These are phyloP conservation scores for Parmelia sp. DNA, from an alignment of 495 filamentous ascomycete genomes.

Conservation along the genomic window DNA sequence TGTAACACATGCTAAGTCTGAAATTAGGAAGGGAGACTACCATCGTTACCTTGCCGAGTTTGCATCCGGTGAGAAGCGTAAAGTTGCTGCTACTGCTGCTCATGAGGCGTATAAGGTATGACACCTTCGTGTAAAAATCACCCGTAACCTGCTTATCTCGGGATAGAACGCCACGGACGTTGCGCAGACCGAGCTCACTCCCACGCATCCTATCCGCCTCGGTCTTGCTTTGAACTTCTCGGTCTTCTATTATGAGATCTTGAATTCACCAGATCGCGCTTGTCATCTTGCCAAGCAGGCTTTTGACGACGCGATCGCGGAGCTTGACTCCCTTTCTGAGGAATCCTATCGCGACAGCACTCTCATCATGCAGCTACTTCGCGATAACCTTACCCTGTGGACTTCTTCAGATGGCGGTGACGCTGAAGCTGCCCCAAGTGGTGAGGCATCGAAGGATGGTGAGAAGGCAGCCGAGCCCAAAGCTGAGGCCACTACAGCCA, in stretches of 20 bases:
- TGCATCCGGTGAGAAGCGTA: constrained; percentile 97
- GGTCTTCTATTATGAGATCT: constrained; percentile 99
- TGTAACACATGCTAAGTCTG: constrained; percentile 7
- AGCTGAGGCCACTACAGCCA: constrained; percentile 40
- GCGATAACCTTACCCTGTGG: constrained; percentile 99
- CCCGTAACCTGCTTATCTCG: constrained; percentile 7
- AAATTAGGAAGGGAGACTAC: constrained; percentile 95
- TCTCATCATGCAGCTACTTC: constrained; percentile 99
- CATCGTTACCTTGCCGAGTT: constrained; percentile 99
- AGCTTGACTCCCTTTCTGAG: constrained; percentile 97
- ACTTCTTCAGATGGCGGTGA: constrained; percentile 92
- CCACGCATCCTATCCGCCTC: constrained; percentile 97
- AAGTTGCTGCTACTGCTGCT: constrained; percentile 89
- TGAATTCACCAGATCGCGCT: constrained; percentile 97
- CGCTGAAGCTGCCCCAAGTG: constrained; percentile 52
- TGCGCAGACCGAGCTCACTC: constrained; percentile 92
- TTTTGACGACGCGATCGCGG: constrained; percentile 97
- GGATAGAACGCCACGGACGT: constrained; percentile 91
- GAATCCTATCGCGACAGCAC: constrained; percentile 99
- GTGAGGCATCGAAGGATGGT: constrained; percentile 51
- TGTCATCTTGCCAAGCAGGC: constrained; percentile 99
- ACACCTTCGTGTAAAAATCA: constrained; percentile 11
- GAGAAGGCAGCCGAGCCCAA: constrained; percentile 57
- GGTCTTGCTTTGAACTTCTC: constrained; percentile 99
- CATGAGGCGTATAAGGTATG: constrained; percentile 98